Percentiles rank a stretch among this genome's conserved stretches.
These are phyloP conservation scores for Tuber melanosporum DNA, from an alignment of 495 filamentous ascomycete genomes.

Conservation along the genomic window DNA sequence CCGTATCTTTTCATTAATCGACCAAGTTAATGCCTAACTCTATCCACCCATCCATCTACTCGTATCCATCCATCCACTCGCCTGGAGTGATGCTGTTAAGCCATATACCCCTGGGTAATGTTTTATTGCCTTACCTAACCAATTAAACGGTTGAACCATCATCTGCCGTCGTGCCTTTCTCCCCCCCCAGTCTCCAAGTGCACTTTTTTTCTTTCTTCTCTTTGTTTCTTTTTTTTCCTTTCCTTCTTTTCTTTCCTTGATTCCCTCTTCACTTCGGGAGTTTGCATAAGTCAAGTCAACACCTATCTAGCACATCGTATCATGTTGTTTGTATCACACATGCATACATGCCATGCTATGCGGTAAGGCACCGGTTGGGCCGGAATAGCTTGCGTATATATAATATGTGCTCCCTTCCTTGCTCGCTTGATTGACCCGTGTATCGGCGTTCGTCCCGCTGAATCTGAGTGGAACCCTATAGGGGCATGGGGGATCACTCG, in stretches of 20 bases:
- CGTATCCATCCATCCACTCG: neutral
- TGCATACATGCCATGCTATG: neutral
- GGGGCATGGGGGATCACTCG: slow-evolving; percentile 2
- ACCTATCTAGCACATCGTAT: neutral
- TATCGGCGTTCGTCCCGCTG: neutral
- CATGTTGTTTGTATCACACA: neutral
- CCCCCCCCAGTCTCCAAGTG: neutral
- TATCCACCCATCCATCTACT: neutral
- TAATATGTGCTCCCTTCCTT: neutral
- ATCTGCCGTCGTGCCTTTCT: neutral
- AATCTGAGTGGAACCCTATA: neutral
- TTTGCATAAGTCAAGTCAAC: neutral
- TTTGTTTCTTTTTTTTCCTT: neutral
- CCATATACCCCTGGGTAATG: neutral
- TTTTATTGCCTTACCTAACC: neutral
- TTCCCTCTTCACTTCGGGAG: neutral
- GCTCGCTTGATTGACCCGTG: neutral
- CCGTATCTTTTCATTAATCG: neutral
- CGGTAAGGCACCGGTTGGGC: neutral
- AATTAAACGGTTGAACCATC: neutral
- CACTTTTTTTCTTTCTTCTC: neutral
- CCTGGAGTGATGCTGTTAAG: neutral
- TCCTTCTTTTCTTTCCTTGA: neutral
- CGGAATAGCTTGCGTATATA: neutral
- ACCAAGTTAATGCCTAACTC: neutral